Evolutionary conservation across 306 rosid genomes (phyloP).

Genomic region (Purshia tridentata): DNA sequence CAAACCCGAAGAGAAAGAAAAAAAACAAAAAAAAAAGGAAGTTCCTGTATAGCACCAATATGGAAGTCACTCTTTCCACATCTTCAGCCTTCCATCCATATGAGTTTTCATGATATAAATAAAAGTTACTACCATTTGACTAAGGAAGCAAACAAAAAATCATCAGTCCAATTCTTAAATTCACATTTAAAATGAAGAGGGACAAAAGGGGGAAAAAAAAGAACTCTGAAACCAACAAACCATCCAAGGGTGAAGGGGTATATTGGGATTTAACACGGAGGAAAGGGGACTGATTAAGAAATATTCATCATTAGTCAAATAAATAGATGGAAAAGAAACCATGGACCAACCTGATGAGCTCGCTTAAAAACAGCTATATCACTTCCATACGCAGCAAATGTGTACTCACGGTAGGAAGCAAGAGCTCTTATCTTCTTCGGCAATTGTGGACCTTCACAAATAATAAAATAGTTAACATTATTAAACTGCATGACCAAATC

Average conservation of each 20-base stretch:
- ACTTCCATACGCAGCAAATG: constrained; percentile 72
- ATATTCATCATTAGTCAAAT: background rate
- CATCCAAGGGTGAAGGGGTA: background rate
- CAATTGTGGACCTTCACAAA: constrained; percentile 66
- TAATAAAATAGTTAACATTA: background rate
- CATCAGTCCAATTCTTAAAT: too few species aligned
- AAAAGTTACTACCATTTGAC: too few species aligned
- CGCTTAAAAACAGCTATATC: constrained; percentile 75
- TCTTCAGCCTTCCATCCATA: too few species aligned
- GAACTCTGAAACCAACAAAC: background rate
- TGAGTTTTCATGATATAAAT: too few species aligned
- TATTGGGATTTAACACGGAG: background rate
- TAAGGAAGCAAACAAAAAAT: too few species aligned
- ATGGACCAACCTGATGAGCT: constrained; percentile 63
- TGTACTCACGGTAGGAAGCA: constrained; percentile 76
- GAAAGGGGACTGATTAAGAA: background rate
- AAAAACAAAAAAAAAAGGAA: too few species aligned
- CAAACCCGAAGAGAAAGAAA: too few species aligned
- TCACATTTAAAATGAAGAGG: background rate
- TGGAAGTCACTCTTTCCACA: too few species aligned
- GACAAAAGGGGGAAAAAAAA: background rate
- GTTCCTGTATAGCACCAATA: too few species aligned
- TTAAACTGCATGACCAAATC: background rate
- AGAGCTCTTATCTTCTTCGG: constrained; percentile 87
- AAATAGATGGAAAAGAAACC: background rate